Evolutionary conservation across 2,329 filamentous ascomycete species (phyloP).

Genomic region (Pseudogymnoascus sp.): DNA sequence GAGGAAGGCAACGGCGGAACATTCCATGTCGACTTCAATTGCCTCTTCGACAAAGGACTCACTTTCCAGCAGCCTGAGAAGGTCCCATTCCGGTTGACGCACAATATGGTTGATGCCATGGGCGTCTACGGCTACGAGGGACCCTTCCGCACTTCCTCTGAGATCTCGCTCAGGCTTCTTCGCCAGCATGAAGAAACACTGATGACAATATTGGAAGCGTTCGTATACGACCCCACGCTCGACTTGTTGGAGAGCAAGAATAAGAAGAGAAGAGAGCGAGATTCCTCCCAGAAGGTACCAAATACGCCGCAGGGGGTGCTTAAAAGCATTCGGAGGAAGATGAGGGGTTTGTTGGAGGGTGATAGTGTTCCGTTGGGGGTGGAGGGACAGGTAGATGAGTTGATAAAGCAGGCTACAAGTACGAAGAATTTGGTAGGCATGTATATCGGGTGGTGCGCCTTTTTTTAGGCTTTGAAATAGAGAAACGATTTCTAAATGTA

Average conservation of each 20-base stretch:
- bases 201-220: conserved; percentile 95
- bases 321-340: conserved; percentile 79
- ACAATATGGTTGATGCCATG: conserved; percentile 98
- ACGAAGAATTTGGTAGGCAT: conserved; percentile 74
- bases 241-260: conserved; percentile 71
- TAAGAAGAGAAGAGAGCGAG: conserved; percentile 30
- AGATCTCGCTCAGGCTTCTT: conserved; percentile 75
- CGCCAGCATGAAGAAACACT: conserved; percentile 90
- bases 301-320: conserved; percentile 72
- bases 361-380: conserved; percentile 91
- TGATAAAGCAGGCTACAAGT: conserved; percentile 81
- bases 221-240: conserved; percentile 91
- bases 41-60: conserved; percentile 94
- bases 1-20: conserved; percentile 90
- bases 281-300: conserved; percentile 38
- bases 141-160: conserved; percentile 82
- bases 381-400: conserved; percentile 92
- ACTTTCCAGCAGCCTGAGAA: conserved; percentile 92
- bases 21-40: conserved; percentile 99
- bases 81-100: conserved; percentile 92
- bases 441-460: conserved; percentile 93
- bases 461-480: conserved; percentile 38
- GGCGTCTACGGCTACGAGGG: conserved; percentile 90
- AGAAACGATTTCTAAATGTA: no score
- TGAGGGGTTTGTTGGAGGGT: conserved; percentile 71